phyloP scores from a whole-genome alignment of 805 yeast genomes.

The Tetrapisispora namnaoensis region DNA sequence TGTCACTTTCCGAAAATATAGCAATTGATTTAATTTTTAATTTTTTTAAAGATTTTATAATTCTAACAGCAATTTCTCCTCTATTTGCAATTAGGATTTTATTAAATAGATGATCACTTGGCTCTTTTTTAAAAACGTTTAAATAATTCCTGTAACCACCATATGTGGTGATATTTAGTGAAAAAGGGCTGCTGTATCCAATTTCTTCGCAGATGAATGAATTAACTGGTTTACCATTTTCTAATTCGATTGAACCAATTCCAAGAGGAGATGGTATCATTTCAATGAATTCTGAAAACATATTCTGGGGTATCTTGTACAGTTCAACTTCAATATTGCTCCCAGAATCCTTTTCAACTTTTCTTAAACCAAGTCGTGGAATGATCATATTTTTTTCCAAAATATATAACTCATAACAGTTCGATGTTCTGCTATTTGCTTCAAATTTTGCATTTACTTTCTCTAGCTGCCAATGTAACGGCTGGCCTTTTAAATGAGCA shows the following conservation, averaged over 20 bases:
- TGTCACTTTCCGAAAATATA: conserved; percentile 83
- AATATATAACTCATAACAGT: conserved; percentile 68
- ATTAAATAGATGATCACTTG: conserved; percentile 34
- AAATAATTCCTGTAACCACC: conserved; percentile 81
- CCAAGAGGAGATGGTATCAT: conserved; percentile 95
- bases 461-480: conserved; percentile 88
- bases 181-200: conserved; percentile 65
- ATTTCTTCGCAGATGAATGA: conserved; percentile 91
- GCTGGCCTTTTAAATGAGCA: conserved; percentile 83
- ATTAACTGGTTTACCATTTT: conserved; percentile 73
- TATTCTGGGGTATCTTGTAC: conserved; percentile 69
- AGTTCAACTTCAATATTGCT: conserved; percentile 64
- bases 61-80: conserved; percentile 95
- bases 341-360: conserved; percentile 46
- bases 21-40: conserved; percentile 74
- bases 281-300: conserved; percentile 72
- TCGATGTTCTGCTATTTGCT: conserved; percentile 57
- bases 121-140: conserved; percentile 13
- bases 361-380: conserved; percentile 81
- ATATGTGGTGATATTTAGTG: conserved; percentile 69
- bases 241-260: conserved; percentile 83
- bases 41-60: conserved; percentile 78
- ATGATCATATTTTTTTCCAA: conserved; percentile 74
- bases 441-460: conserved; percentile 69
- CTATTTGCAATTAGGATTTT: conserved; percentile 92